Evolutionary conservation across 2,329 filamentous ascomycete species (phyloP), one percentile per base, ranked within the genome.

Genomic region (Epichloe bromicola): DNA sequence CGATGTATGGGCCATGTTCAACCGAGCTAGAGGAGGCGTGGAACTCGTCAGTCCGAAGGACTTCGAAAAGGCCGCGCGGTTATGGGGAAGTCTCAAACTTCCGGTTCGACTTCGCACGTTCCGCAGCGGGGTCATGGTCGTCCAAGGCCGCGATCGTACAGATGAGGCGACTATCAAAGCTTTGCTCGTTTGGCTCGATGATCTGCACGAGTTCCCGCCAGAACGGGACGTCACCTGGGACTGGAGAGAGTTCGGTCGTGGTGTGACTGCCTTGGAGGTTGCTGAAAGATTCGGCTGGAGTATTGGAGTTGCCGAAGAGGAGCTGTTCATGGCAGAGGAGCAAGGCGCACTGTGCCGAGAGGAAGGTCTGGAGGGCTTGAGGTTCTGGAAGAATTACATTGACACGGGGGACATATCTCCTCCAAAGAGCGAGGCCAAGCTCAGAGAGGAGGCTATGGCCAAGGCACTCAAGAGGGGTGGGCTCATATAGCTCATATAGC

Each of bases 241-340:
- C 60, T 88, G 84, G 85, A 74, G 74, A 45, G 61, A 73, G 40
- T 96, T 88, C 65, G 90, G 93, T 0, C 78, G 83, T 51, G 89
- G 93, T 10, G 83, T 97, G 30, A 96, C 89, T 14, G 88, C 89
- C 2, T 87, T 93, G 62, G 90, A 97, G 62, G 80, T 82, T 0
- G 93, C 93, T 0, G 87, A 94, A 65, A 75, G 81, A 47, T 98
- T 98, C 67, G 88, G 90, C 5, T 98, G 93, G 93, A 97, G 93
- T 64, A 85, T 98, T 7, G 93, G 93, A 8, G 91, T 98, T 20
- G 93, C 93, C 1, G 86, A 85, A 53, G 93, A 97, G 65, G 93
- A 98, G 69, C 74, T 98, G 12, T 87, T 96, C 64, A 96, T 98
- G 91, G 90, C 90, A 0, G 93, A 98, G 66, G 91, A 97, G 65